Percentiles rank a stretch among this genome's conserved stretches.
phyloP scores from a whole-genome alignment of 106 monocot genomes.

The Platanthera zijinensis region DNA sequence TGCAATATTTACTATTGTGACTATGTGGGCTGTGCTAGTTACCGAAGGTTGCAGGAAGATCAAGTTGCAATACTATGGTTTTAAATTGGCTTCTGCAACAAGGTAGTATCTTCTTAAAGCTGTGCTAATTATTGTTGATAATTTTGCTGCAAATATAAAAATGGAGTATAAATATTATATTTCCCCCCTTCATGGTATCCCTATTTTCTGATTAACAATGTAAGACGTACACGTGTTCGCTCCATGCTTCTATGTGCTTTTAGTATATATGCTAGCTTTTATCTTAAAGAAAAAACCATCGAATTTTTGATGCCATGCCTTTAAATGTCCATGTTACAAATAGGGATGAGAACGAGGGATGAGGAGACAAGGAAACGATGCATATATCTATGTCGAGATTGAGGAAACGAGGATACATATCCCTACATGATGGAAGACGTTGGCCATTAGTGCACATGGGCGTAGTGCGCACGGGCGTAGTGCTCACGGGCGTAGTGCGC shows the following conservation, averaged over 20 bases:
- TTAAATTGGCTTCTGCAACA: slow-evolving; percentile 85
- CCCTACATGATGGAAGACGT: too few relatives aligned
- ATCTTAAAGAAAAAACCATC: neutral
- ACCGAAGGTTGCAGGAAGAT: slow-evolving; percentile 98
- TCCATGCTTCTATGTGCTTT: neutral
- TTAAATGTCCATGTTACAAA: neutral
- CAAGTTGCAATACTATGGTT: slow-evolving; percentile 91
- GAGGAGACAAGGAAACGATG: too few relatives aligned
- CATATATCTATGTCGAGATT: too few relatives aligned
- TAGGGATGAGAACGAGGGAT: too few relatives aligned
- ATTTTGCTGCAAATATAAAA: neutral
- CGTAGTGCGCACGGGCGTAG: too few relatives aligned
- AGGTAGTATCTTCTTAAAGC: slow-evolving; percentile 29
- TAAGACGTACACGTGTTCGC: neutral
- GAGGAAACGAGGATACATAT: too few relatives aligned
- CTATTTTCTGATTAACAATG: neutral
- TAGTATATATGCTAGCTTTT: neutral
- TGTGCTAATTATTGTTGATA: neutral
- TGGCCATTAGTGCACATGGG: too few relatives aligned
- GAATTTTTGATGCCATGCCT: neutral
- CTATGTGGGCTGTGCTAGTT: slow-evolving; percentile 97
- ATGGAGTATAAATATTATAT: neutral
- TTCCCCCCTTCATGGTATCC: neutral
- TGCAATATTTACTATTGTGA: slow-evolving; percentile 78
- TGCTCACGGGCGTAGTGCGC: too few relatives aligned